phyloP scores from a whole-genome alignment of 164 flowering plant species.

The Nelumbo lutea region DNA sequence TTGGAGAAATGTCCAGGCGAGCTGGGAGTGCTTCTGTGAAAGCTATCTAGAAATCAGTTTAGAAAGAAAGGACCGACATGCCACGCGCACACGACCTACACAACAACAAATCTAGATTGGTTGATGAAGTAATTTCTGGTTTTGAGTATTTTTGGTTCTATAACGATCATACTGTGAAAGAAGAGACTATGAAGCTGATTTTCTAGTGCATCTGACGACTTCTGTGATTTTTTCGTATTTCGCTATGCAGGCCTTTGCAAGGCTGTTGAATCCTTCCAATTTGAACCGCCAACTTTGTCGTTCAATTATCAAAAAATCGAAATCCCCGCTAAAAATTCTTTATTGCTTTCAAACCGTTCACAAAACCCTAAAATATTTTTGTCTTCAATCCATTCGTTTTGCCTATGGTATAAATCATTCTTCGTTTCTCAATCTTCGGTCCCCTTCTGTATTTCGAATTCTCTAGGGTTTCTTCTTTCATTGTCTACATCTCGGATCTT shows the following conservation, averaged over 20 bases:
- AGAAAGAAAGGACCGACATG: too few species aligned
- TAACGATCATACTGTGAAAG: too few species aligned
- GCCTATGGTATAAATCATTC: constrained; percentile 3
- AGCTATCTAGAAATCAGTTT: too few species aligned
- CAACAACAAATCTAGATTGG: too few species aligned
- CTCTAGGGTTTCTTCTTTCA: constrained; percentile 22
- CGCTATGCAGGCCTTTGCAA: constrained; percentile 50
- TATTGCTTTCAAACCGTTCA: neutral
- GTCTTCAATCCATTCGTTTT: constrained; percentile 4
- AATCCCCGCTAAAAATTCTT: neutral
- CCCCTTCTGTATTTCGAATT: constrained; percentile 3
- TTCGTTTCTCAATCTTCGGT: neutral
- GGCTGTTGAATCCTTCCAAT: constrained; percentile 7
- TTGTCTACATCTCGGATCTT: constrained; percentile 16
- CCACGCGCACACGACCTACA: too few species aligned
- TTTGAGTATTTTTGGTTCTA: too few species aligned
- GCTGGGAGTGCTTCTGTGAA: too few species aligned
- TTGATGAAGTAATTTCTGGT: too few species aligned
- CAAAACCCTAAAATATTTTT: constrained; percentile 6
- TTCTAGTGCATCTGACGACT: too few species aligned
- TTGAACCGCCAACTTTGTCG: constrained; percentile 9
- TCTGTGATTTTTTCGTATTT: neutral
- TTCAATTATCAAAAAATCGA: constrained; percentile 6
- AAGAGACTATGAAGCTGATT: too few species aligned
- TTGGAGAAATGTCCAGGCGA: too few species aligned